Conservation (phyloP, 208 protist genomes). For the Zelonia costaricensis region DNA sequence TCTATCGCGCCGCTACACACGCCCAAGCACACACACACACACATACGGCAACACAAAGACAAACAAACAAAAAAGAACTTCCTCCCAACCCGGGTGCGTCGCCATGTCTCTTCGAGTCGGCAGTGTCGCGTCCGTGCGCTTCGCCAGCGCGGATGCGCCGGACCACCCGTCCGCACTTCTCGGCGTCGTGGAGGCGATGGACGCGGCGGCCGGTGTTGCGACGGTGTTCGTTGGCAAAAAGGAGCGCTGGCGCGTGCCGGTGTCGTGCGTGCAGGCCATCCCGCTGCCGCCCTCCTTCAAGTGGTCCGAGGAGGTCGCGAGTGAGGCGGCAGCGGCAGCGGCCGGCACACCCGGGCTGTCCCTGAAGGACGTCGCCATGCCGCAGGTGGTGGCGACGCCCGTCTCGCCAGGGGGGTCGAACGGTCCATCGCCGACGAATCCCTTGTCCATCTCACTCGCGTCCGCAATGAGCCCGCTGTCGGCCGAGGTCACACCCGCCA, state of each 20-base stretch:
- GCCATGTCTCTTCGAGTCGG: neutral
- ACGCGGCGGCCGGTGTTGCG: neutral
- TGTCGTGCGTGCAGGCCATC: slow-evolving; percentile 1
- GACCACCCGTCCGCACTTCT: neutral
- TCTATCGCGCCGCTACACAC: neutral
- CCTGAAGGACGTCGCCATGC: no score
- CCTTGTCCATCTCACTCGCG: neutral
- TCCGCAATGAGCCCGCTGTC: neutral
- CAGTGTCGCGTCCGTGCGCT: slow-evolving; percentile 5
- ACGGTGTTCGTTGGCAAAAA: slow-evolving; percentile 7
- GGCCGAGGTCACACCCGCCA: neutral
- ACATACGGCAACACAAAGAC: neutral
- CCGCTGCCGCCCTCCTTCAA: neutral
- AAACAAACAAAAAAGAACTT: neutral
- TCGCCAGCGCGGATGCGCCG: neutral
- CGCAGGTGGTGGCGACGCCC: neutral
- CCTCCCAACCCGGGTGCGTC: no score
- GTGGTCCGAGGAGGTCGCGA: neutral
- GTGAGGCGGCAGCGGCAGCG: no score
- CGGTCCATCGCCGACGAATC: neutral
- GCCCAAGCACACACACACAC: neutral
- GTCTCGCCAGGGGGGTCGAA: no score
- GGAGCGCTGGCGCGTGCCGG: slow-evolving; percentile 1
- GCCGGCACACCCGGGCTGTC: no score
- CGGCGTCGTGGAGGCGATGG: slow-evolving; percentile 8